Conservation (phyloP, 106 monocot genomes). For the Cymbidium sinense region DNA sequence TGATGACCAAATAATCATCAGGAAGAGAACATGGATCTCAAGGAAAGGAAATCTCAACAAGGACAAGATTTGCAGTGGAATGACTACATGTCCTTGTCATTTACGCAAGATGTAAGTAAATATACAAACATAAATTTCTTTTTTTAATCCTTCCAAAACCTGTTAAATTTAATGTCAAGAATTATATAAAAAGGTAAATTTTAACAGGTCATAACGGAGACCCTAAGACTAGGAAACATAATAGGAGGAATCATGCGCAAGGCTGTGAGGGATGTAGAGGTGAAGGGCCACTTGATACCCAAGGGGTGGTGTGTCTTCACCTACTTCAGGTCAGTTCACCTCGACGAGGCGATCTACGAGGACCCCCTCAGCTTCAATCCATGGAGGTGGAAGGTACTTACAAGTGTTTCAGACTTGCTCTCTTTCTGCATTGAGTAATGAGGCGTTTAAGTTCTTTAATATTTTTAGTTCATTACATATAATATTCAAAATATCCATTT, state of each 20-base stretch:
- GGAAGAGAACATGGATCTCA: conserved; percentile 81
- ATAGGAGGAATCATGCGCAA: conserved; percentile 82
- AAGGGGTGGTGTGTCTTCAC: conserved; percentile 91
- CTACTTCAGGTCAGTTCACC: conserved; percentile 88
- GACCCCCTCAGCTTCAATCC: conserved; percentile 78
- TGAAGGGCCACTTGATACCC: conserved; percentile 82
- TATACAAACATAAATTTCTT: background rate
- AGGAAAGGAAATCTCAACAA: conserved; percentile 19
- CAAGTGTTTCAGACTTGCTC: no score
- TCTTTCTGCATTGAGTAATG: no score
- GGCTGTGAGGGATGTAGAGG: conserved; percentile 62
- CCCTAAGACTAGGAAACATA: conserved; percentile 75
- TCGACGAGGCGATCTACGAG: conserved; percentile 52
- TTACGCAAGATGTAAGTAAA: conserved; percentile 73
- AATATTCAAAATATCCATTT: background rate
- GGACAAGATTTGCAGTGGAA: conserved; percentile 51
- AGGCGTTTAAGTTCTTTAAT: no score
- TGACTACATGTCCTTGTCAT: conserved; percentile 81
- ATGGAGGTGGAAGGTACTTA: conserved; percentile 90
- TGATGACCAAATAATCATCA: conserved; percentile 13
- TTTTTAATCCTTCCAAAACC: no score
- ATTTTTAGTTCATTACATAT: no score
- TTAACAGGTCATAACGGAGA: conserved; percentile 64
- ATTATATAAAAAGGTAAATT: background rate
- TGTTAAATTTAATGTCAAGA: no score